Base-by-base conservation (phyloP, 75 land plant species). In the Pinus albicaulis region DNA sequence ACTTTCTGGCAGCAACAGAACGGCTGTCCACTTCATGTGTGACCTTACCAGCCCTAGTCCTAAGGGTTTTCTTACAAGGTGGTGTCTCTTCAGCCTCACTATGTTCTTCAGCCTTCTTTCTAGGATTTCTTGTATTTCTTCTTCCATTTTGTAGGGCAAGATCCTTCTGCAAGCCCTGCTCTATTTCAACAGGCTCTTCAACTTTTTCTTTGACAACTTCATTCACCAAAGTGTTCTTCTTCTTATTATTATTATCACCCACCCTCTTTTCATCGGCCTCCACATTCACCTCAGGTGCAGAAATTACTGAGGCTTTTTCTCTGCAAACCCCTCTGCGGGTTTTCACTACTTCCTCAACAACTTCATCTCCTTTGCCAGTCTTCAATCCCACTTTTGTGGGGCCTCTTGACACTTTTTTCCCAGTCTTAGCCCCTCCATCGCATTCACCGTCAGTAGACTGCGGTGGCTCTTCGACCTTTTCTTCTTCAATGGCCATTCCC, bases 241-340 rank as follows among this genome's bases (percentile, higher is more conserved):
- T 66, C 41, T 66, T 66, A 22, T 66, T 63, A 62, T 66, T 66
- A n/a, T 66, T 63, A 28, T 28, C 1, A 28, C 31, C 65, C 65
- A 28, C 31, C 17, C 28, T 63, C 66, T 63, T 14, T 63, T 28
- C 26, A 14, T 0, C 31, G 17, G 26, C 64, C 25, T 12, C 70
- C 70, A 66, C 48, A 19, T 34, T 66, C 44, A 66, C 2, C 10
- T 66, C 48, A 20, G 70, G 31, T 38, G 2, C 48, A 38, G 70
- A 17, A 20, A 1, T 19, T 44, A 34, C 20, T 38, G 22, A 34
- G 70, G 70, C 2, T 36, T 5, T 66, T 66, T 17, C 70, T 7
- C 48, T 36, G 28, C 1, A 34, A 66, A 44, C 1, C 22, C 48
- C 48, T 38, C 70, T 20, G 22, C 70, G 20, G 70, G 17, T 38